Evolutionary conservation across 1,284 basidiomycete genomes (phyloP), one percentile per base, ranked within the genome.

Genomic region (Neonothopanus nambi): DNA sequence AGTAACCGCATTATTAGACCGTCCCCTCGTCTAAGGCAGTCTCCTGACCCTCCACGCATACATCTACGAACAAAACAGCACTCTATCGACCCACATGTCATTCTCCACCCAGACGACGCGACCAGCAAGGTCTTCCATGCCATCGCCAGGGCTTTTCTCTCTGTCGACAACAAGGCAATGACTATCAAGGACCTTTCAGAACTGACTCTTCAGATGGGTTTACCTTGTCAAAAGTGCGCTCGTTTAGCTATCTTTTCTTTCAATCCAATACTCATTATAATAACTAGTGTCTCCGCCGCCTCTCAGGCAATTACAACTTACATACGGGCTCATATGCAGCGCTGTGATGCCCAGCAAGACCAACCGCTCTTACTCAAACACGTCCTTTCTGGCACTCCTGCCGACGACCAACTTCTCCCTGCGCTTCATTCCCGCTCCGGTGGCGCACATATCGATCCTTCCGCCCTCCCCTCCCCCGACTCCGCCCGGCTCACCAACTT

Each of bases 151-250:
- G 78, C 86, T 28, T 83, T 89, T 60, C 75, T 87, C 63, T 83
- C 86, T 37, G 83, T 89, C 52, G 79, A 85, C 65, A 90, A 90
- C 68, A 80, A 85, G 45, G 87, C 87, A 39, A 87, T 89, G 84
- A 90, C 87, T 40, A 85, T 90, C 71, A 90, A 90, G 67, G 87
- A 90, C 71, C 80, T 90, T 51, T 82, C 87, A 39, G 85, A 89
- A 59, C 79, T 85, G 71, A 77, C 81, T 38, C 75, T 84, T 61
- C 72, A 73, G 60, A 78, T 74, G 63, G 88, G 87, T 52, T 73
- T 89, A 12, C 73, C 79, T 57, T 88, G 87, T 68, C 85, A 87
- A 72, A 89, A 87, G 87, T 89, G 61, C 59, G 81, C 79, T n/a
- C 13, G 9, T 51, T 54, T 55, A 51, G 26, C 26, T 44, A 28